These are phyloP conservation scores for Serendipita sp. DNA, from an alignment of 768 basidiomycete species.

Conservation along the genomic window DNA sequence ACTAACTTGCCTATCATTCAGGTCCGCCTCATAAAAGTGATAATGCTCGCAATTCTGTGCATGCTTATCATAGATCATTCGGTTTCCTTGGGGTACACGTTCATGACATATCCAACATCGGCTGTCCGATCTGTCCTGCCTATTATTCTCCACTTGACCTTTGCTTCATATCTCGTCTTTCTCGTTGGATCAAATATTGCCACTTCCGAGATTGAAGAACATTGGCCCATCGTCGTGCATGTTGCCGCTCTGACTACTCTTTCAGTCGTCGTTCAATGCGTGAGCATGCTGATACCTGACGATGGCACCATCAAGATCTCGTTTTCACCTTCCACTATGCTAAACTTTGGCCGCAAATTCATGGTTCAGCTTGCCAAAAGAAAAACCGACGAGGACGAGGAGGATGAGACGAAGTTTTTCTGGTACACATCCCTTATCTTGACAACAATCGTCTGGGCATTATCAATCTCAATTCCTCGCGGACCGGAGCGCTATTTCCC, in stretches of 20 bases:
- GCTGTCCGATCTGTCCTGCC: neutral
- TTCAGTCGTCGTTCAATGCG: neutral
- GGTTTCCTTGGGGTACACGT: neutral
- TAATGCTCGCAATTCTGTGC: neutral
- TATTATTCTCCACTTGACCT: neutral
- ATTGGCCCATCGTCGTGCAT: neutral
- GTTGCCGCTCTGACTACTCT: neutral
- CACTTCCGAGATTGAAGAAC: neutral
- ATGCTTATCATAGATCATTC: conserved; percentile 1
- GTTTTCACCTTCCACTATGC: neutral
- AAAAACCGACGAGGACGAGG: neutral
- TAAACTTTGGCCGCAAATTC: neutral
- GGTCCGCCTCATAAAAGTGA: neutral
- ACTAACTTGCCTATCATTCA: neutral
- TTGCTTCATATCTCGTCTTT: neutral
- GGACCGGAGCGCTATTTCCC: conserved; percentile 68
- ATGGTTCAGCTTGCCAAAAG: neutral
- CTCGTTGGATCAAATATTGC: neutral
- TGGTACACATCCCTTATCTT: conserved; percentile 40
- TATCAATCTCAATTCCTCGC: conserved; percentile 39
- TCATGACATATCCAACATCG: neutral
- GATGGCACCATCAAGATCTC: neutral
- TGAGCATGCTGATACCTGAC: neutral
- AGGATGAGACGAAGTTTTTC: conserved; percentile 16
- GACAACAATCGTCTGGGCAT: conserved; percentile 30